These are phyloP conservation scores for Tetracladium setigerum DNA, from an alignment of 495 filamentous ascomycete species.

Conservation along the genomic window DNA sequence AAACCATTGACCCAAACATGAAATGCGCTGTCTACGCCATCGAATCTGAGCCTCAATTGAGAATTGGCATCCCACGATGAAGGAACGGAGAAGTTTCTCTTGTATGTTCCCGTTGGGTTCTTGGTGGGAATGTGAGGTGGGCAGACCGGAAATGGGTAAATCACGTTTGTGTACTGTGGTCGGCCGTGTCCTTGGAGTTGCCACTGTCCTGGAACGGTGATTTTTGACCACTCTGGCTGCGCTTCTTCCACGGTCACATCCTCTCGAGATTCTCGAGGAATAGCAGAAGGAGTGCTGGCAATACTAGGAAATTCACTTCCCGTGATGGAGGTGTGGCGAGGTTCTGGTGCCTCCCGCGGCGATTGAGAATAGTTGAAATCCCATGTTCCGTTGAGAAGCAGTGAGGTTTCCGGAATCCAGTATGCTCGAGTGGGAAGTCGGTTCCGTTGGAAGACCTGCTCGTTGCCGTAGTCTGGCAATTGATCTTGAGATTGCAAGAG, in stretches of 20 bases:
- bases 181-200: slow-evolving; percentile 45
- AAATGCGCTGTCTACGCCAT: slow-evolving; percentile 64
- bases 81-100: slow-evolving; percentile 45
- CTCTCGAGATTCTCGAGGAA: no score
- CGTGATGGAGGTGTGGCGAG: no score
- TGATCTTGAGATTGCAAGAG: neutral
- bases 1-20: slow-evolving; percentile 57
- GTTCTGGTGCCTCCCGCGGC: slow-evolving; percentile 1
- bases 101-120: slow-evolving; percentile 60
- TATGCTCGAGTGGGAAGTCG: slow-evolving; percentile 51
- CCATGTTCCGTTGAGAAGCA: slow-evolving; percentile 43
- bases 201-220: slow-evolving; percentile 62
- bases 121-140: slow-evolving; percentile 55
- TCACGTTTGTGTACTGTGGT: slow-evolving; percentile 59
- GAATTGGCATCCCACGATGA: slow-evolving; percentile 18
- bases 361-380: slow-evolving; percentile 25
- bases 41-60: slow-evolving; percentile 47
- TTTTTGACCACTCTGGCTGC: slow-evolving; percentile 18
- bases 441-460: slow-evolving; percentile 54
- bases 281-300: neutral
- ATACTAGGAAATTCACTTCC: neutral
- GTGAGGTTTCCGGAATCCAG: slow-evolving; percentile 35
- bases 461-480: slow-evolving; percentile 46
- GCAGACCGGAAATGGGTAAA: slow-evolving; percentile 53
- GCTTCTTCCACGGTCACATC: no score